Conservation (phyloP, 306 rosid species). For the Senna tora region DNA sequence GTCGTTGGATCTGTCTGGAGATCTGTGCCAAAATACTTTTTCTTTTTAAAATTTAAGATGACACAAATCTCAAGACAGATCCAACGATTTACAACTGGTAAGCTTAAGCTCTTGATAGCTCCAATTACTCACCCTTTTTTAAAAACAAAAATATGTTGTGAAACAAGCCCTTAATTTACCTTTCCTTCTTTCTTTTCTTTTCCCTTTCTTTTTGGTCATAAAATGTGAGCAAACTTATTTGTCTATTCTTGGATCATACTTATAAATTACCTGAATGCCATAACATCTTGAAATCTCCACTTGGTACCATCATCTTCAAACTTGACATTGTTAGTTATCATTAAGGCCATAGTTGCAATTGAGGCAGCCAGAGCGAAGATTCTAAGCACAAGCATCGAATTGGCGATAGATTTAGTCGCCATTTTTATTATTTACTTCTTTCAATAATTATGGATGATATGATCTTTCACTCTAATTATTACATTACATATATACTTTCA, state of each 20-base stretch:
- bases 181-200: no score
- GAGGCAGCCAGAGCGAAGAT: constrained; percentile 50
- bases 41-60: no score
- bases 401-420: constrained; percentile 41
- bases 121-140: no score
- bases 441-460: background rate
- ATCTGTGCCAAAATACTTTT: no score
- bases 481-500: background rate
- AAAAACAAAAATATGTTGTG: no score
- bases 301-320: constrained; percentile 26
- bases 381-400: constrained; percentile 51
- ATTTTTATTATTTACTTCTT: constrained; percentile 14
- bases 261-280: constrained; percentile 52
- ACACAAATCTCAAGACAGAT: no score
- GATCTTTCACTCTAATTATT: background rate
- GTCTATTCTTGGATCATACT: background rate
- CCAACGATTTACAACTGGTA: no score
- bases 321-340: constrained; percentile 40
- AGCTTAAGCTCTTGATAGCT: no score
- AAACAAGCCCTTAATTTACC: no score
- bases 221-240: no score
- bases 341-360: constrained; percentile 32
- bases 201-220: no score
- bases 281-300: constrained; percentile 41
- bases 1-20: no score